Evolutionary conservation across 768 basidiomycete genomes (phyloP).

Genomic region (Naganishia friedmannii): DNA sequence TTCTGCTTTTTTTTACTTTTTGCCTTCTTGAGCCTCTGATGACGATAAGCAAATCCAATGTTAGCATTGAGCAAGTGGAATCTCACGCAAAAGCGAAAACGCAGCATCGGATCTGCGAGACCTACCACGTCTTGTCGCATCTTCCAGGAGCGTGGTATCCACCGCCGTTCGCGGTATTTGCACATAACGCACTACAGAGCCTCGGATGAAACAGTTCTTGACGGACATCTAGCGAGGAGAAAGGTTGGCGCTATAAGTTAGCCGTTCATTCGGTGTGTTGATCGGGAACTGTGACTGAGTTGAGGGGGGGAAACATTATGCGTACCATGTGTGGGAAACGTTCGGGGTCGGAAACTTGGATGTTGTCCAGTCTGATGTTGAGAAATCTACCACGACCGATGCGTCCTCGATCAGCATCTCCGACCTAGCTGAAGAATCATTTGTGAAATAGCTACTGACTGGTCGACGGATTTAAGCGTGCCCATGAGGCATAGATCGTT

Average conservation of each 20-base stretch:
- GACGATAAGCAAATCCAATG: background rate
- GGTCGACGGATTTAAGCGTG: constrained; percentile 93
- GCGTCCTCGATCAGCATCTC: constrained; percentile 8
- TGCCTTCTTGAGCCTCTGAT: constrained; percentile 48
- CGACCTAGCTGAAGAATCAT: constrained; percentile 56
- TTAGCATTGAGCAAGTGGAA: too few relatives aligned
- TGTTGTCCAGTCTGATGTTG: constrained; percentile 92
- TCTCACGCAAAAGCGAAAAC: background rate
- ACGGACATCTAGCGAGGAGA: constrained; percentile 75
- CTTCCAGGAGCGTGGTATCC: constrained; percentile 91
- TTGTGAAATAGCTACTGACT: constrained; percentile 60
- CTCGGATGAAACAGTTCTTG: constrained; percentile 98
- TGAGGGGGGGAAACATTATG: background rate
- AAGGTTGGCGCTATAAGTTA: background rate
- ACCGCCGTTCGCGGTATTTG: constrained; percentile 88
- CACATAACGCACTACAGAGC: constrained; percentile 96
- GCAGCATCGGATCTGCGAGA: background rate
- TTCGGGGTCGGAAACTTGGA: constrained; percentile 84
- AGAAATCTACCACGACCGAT: constrained; percentile 53
- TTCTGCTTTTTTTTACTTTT: constrained; percentile 36
- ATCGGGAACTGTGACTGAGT: too few relatives aligned
- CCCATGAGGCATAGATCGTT: constrained; percentile 97
- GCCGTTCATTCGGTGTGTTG: background rate
- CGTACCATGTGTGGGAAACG: constrained; percentile 94
- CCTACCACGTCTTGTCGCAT: constrained; percentile 90